Base-by-base conservation (phyloP, 495 filamentous ascomycete genomes). In the Hyaloscypha finlandica region DNA sequence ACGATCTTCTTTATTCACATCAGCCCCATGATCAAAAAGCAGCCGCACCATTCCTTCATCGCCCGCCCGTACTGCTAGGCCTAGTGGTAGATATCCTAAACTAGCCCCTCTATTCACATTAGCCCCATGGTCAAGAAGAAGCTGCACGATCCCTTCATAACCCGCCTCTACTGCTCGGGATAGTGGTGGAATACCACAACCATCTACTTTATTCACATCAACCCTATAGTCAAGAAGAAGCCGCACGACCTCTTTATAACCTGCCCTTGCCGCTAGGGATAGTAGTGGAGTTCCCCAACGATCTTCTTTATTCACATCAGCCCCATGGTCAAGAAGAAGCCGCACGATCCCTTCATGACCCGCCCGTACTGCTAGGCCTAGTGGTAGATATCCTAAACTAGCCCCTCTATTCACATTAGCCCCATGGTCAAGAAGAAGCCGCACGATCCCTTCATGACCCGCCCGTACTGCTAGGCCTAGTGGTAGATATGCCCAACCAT, bases 1-100 rank as follows among this genome's bases (percentile, higher is more conserved):
- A 4, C 1, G 0, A 16, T 33, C 9, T 56, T 20, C 19, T 19
- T 2, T 16, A 51, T 62, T 85, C 30, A 84, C 68, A 60, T 82
- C 77, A 4, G 83, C 82, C 6, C 79, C 80, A 2, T 74, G 74
- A 2, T 73, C 73, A 31, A 88, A 53, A 22, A 86, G 69, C n/a
- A 25, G 25, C 25, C 25, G 25, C 25, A 25, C 25, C 1, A 25
- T 25, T 2, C 25, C 25, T 25, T 2, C 62, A 35, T 74, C 65
- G 6, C 73, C 73, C 6, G 6, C 42, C 20, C 0, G 22, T 39
- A 66, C 64, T 53, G 69, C 62, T 31, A 16, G 54, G 54, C 2
- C 1, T 57, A 57, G 12, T 14, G 29, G 12, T 57, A 3, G 54
- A 12, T 57, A 2, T 14, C 25, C 22, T 2, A 11, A 22, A 11